Evolutionary conservation across 192 early-diverging fungal species (phyloP), one percentile per base, ranked within the genome.

Genomic region (Gryganskiella cystojenkinii): DNA sequence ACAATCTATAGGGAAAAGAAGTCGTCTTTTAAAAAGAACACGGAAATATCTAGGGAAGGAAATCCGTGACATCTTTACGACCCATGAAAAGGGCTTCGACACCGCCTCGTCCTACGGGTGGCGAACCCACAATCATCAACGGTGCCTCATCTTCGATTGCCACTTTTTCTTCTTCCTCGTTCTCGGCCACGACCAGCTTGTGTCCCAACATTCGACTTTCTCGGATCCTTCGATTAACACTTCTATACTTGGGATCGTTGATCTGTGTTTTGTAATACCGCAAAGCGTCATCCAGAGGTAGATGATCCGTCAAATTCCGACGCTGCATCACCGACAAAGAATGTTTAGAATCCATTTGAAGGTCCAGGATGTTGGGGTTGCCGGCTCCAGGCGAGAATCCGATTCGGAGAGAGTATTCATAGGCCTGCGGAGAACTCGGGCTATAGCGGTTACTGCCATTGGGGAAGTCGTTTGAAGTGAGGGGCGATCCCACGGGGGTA

Each of bases 371-470:
- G 59, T 96, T 95, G 43, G 93, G 86, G 71, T 94, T 92, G 63
- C 95, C 92, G 27, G 97, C 94, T 1, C 97, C 97, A 0, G 92
- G 94, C 17, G 91, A 93, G 78, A 98, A 95, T 0, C 89, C 92
- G 30, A 99, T 87, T 8, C 97, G 84, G 8, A 99, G 84, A 14
- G 94, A 96, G 71, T 94, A 96, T 79, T 99, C 97, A 20, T 88
- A 84, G 6, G 84, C 81, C 10, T 69, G 47, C 1, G 70, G 40
- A 2, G 71, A 58, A 64, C 67, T 28, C 4, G 61, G 47, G 22
- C 60, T 67, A 33, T 35, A 56, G 9, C n/a, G 14, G 42, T 13
- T 15, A 20, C 8, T 20, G 40, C 2, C 19, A 19, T 33, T 24
- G 2, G 13, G 31, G 33, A 6, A 37, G 45, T 0, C 15, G 28